Evolutionary conservation across 352 stramenopile species (phyloP).

Genomic region (Globisporangium megalacanthum): DNA sequence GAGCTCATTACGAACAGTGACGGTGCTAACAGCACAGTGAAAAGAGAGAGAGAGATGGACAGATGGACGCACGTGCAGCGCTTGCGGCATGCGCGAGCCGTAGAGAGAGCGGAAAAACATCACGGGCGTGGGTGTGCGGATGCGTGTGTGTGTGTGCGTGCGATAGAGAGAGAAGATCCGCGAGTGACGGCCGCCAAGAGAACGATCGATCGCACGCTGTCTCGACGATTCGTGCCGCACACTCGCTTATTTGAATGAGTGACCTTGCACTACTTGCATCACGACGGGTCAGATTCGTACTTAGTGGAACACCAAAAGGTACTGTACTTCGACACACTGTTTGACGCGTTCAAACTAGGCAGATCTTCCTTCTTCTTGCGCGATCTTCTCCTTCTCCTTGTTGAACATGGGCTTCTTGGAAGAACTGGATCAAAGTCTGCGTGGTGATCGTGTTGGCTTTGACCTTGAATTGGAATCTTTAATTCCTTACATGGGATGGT

Average conservation of each 20-base stretch:
- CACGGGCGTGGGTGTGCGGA: not conserved
- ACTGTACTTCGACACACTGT: no score
- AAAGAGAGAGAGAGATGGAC: not conserved
- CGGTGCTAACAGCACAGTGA: not conserved
- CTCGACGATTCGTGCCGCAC: no score
- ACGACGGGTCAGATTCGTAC: not conserved
- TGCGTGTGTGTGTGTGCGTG: not conserved
- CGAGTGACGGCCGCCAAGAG: no score
- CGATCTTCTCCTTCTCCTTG: no score
- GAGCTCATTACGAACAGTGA: not conserved
- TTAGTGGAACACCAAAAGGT: no score
- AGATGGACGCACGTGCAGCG: slow-evolving; percentile 49
- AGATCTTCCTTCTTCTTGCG: no score
- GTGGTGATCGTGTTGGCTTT: slow-evolving; percentile 14
- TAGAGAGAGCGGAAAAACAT: slow-evolving; percentile 84
- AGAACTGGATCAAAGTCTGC: not conserved
- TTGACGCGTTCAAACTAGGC: no score
- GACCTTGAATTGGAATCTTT: no score
- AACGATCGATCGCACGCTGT: not conserved
- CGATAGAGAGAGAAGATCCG: no score
- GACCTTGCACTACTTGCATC: not conserved
- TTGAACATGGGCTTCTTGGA: not conserved
- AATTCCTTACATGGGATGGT: no score
- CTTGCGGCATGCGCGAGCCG: slow-evolving; percentile 70
- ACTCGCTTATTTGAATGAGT: not conserved